phyloP scores from a whole-genome alignment of 768 basidiomycete species.

The Boletus reticulatus region DNA sequence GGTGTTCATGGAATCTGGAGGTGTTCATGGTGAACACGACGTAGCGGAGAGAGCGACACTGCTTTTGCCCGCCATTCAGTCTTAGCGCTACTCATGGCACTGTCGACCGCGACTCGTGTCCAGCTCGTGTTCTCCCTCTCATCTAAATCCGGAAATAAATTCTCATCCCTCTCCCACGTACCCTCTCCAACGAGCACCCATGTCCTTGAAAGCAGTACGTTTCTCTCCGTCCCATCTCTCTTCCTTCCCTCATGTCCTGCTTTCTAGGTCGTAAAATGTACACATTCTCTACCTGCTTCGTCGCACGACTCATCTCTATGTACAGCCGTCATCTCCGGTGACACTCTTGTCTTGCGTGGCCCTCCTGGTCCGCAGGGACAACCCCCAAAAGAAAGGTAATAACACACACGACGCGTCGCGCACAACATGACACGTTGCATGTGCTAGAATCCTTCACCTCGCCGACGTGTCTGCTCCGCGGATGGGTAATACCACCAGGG shows the following conservation, averaged over 20 bases:
- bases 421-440: constrained; percentile 12
- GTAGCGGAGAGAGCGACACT: not conserved
- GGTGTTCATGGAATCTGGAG: constrained; percentile 32
- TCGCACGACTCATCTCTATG: constrained; percentile 19
- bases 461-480: constrained; percentile 85
- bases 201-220: constrained; percentile 79
- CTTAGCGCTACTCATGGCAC: constrained; percentile 6
- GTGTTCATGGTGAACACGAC: constrained; percentile 19
- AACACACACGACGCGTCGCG: constrained; percentile 1
- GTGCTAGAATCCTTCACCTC: constrained; percentile 76
- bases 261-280: constrained; percentile 62
- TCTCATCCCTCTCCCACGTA: not conserved
- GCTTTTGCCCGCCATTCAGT: constrained; percentile 5
- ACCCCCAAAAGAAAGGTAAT: constrained; percentile 85
- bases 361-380: constrained; percentile 79
- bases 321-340: constrained; percentile 85
- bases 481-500: constrained; percentile 75
- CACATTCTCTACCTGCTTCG: constrained; percentile 11
- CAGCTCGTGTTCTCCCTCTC: not conserved
- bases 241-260: not conserved
- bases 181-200: constrained; percentile 20
- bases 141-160: not conserved
- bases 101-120: not conserved
- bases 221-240: not conserved
- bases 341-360: constrained; percentile 82